These are phyloP conservation scores for Fusarium compactum DNA, from an alignment of 2,329 filamentous ascomycete species.

Conservation along the genomic window DNA sequence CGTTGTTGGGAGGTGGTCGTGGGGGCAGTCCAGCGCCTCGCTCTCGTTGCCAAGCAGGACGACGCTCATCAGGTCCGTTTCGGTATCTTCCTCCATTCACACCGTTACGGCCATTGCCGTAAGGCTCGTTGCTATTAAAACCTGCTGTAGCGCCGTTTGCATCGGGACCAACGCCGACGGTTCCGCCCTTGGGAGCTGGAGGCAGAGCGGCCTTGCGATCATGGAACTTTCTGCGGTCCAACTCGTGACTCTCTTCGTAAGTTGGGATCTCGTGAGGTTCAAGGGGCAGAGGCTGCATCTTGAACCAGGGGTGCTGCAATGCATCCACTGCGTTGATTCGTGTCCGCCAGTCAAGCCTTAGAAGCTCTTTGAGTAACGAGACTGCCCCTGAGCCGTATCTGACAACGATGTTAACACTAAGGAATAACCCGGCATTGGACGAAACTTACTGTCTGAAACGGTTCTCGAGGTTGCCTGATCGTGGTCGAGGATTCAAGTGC, in stretches of 20 bases:
- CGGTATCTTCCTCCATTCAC: constrained; percentile 61
- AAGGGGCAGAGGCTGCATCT: constrained; percentile 80
- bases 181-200: constrained; percentile 90
- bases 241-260: constrained; percentile 95
- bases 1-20: constrained; percentile 51
- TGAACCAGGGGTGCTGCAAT: constrained; percentile 92
- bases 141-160: constrained; percentile 61
- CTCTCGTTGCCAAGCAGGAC: constrained; percentile 68
- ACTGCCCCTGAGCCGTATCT: constrained; percentile 78
- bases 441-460: constrained; percentile 78
- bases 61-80: constrained; percentile 58
- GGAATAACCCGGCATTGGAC: background rate
- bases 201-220: constrained; percentile 86
- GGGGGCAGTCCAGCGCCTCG: constrained; percentile 63
- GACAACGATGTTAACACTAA: constrained; percentile 33
- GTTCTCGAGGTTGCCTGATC: constrained; percentile 74
- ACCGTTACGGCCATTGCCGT: constrained; percentile 60
- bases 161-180: constrained; percentile 80
- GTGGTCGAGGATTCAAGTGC: constrained; percentile 71
- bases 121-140: constrained; percentile 65
- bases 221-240: constrained; percentile 93
- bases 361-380: constrained; percentile 81
- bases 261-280: constrained; percentile 87
- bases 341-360: constrained; percentile 89
- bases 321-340: constrained; percentile 95